Base-by-base conservation (phyloP, 176 grass and related monocot species). In the Carex cristatella region DNA sequence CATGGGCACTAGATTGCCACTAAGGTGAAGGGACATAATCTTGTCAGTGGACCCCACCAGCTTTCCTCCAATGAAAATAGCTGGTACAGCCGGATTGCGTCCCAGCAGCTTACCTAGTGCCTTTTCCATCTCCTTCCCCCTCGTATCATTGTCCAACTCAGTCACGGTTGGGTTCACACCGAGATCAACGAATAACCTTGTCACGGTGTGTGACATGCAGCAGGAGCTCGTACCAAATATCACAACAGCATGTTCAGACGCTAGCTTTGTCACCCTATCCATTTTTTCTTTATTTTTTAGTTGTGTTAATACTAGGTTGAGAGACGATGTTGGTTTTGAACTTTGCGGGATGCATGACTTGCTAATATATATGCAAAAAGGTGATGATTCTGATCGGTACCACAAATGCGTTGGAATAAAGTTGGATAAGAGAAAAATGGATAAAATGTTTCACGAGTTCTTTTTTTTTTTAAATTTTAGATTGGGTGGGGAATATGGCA, bases 131-230 rank as follows among this genome's bases (percentile, higher is more conserved):
- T 88, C 88, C 60, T 19, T 86, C 7, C 86, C 88, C 27, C 59
- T 72, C 0, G 74, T 72, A 32, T 93, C 88, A 65, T 88, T 63
- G n/a, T 93, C 91, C 0, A 90, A 81, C 73, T 93, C 86, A 31
- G 86, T 40, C 35, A 90, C 88, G 6, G 59, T 48, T 1, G 88
- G 78, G 74, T 90, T 78, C n/a, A 93, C 91, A 9, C 91, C 91
- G 4, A 93, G 91, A 38, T 90, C 91, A 32, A 70, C 60, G 13
- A 93, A 81, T 44, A 90, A 86, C n/a, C 91, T 89, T 18, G 84
- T 90, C 69, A 93, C 86, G 1, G 89, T 90, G 92, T 94, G 95
- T 87, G 89, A 93, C 92, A 94, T 94, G 91, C 95, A 93, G 83
- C 95, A 98, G 0, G 95, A 94, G 86, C 88, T 98, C 75, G 53